Evolutionary conservation across 495 filamentous ascomycete genomes (phyloP).

Genomic region (Evernia prunastri): DNA sequence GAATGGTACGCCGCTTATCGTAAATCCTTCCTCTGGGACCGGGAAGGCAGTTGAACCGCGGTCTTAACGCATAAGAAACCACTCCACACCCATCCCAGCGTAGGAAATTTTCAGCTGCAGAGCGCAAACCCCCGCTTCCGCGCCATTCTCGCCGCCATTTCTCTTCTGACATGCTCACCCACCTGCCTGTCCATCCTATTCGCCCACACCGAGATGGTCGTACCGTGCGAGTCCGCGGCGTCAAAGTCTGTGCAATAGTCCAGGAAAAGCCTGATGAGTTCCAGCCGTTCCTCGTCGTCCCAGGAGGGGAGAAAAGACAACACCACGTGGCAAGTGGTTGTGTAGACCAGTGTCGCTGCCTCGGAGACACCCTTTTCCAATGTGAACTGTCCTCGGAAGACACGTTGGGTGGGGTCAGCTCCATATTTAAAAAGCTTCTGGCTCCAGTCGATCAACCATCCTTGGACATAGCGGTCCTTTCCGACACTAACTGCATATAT

Average conservation of each 20-base stretch:
- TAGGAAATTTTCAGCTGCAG: too few species aligned
- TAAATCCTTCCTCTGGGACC: too few species aligned
- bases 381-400: neutral
- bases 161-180: too few species aligned
- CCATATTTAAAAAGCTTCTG: neutral
- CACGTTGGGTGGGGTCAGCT: neutral
- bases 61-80: too few species aligned
- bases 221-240: neutral
- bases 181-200: too few species aligned
- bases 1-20: too few species aligned
- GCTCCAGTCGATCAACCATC: too few species aligned
- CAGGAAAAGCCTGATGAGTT: neutral
- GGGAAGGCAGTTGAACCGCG: too few species aligned
- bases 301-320: rapidly evolving
- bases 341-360: neutral
- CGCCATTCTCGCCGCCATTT: too few species aligned
- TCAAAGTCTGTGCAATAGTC: neutral
- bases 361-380: neutral
- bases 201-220: neutral
- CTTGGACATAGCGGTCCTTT: too few species aligned
- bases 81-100: too few species aligned
- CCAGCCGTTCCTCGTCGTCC: neutral
- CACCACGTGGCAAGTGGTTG: neutral
- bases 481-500: neutral
- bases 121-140: too few species aligned